Evolutionary conservation across 352 stramenopile species (phyloP), one percentile per base, ranked within the genome.

Genomic region (Phytophthora macrochlamydospora): DNA sequence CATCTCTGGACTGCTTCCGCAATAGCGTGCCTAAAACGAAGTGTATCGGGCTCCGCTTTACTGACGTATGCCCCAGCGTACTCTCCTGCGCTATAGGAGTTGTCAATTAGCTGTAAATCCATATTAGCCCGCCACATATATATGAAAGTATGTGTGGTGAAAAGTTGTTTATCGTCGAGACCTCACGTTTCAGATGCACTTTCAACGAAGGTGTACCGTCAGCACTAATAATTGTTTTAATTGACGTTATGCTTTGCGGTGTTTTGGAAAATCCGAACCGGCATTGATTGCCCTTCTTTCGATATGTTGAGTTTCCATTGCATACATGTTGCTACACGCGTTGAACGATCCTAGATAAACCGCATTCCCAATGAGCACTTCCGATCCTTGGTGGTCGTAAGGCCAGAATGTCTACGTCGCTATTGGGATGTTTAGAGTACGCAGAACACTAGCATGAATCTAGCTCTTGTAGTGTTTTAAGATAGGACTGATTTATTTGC

Each of bases 11-110:
- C 49, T 0, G 57, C 56, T 42, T 48, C 60, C 13, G 32, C n/a
- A 18, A 69, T 69, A 3, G 43, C 46, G 2, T 28, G 9, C 1
- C 32, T 72, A 54, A 1, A 62, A 32, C 35, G 35, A 40, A 40
- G 9, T 11, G 35, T 1, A 40, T 40, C 35, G 35, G 35, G 35
- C 6, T 40, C 35, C 6, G 35, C 42, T 43, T 76, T 76, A 28
- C 68, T 76, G 0, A 69, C 28, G 14, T 71, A 76, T 2, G 62
- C 62, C 18, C 62, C 62, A 14, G 63, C 64, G 33, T 71, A 76
- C 13, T 76, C 68, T 0, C 58, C 62, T 0, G 53, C 68, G 4
- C 68, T 50, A 31, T 72, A 69, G 6, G 58, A 63, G 33, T 76
- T 76, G 0, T 62, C 63, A 12, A 76, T 59, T 8, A 48, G 13